phyloP scores from a whole-genome alignment of 192 early-diverging fungal species.

The Backusella parvicylindrica region DNA sequence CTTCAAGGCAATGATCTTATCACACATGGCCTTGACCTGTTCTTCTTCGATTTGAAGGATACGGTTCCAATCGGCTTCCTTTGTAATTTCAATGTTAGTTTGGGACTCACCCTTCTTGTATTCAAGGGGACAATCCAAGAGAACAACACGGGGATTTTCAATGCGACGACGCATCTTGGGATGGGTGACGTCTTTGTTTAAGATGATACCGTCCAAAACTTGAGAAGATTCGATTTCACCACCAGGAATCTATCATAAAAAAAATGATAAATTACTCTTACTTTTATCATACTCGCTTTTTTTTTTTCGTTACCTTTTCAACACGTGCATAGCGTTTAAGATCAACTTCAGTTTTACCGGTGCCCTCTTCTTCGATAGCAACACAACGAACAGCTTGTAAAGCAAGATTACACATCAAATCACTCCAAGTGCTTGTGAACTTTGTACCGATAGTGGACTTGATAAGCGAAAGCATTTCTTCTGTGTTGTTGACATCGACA shows the following conservation, averaged over 20 bases:
- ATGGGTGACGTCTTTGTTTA: slow-evolving; percentile 99
- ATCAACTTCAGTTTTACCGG: slow-evolving; percentile 87
- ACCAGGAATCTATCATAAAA: slow-evolving; percentile 77
- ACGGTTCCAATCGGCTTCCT: slow-evolving; percentile 95
- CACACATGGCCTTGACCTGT: slow-evolving; percentile 95
- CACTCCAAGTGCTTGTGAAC: slow-evolving; percentile 92
- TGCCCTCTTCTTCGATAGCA: slow-evolving; percentile 50
- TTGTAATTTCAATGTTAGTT: slow-evolving; percentile 96
- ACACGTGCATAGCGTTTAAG: slow-evolving; percentile 97
- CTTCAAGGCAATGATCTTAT: slow-evolving; percentile 93
- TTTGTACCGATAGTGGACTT: slow-evolving; percentile 96
- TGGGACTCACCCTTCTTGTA: slow-evolving; percentile 99
- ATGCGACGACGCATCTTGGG: slow-evolving; percentile 95
- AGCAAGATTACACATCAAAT: slow-evolving; percentile 96
- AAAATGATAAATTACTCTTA: not conserved
- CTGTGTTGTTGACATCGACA: slow-evolving; percentile 78
- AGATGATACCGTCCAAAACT: slow-evolving; percentile 96
- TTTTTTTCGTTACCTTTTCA: slow-evolving; percentile 71
- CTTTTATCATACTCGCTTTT: not conserved
- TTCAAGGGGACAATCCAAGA: slow-evolving; percentile 98
- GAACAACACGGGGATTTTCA: slow-evolving; percentile 92
- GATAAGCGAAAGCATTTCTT: slow-evolving; percentile 91
- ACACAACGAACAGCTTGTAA: slow-evolving; percentile 96
- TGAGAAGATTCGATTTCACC: slow-evolving; percentile 95
- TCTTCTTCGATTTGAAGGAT: slow-evolving; percentile 99